phyloP scores from a whole-genome alignment of 768 basidiomycete genomes.

The Naganishia vishniacii region DNA sequence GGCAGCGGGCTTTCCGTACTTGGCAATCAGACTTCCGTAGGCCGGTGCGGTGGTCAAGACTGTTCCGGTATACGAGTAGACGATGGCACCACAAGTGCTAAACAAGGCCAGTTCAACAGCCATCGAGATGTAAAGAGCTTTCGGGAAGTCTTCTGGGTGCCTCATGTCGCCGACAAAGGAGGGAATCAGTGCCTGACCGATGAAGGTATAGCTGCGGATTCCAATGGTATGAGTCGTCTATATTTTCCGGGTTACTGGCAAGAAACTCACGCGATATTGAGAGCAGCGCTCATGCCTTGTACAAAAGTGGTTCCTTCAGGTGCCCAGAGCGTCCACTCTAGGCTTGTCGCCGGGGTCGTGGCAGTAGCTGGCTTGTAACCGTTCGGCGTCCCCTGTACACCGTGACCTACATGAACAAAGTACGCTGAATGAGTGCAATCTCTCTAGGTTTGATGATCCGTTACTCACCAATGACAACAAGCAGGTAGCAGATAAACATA shows the following conservation, averaged over 20 bases:
- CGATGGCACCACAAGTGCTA: conserved; percentile 33
- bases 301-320: conserved; percentile 36
- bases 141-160: conserved; percentile 35
- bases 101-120: conserved; percentile 33
- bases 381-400: conserved; percentile 34
- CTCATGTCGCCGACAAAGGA: conserved; percentile 37
- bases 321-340: conserved; percentile 34
- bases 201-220: conserved; percentile 29
- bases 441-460: too few species aligned
- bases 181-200: conserved; percentile 37
- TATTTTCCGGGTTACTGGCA: not conserved
- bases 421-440: too few species aligned
- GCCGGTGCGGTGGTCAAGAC: conserved; percentile 28
- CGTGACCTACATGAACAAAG: conserved; percentile 19
- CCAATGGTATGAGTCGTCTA: not conserved
- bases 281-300: conserved; percentile 26
- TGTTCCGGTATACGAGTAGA: conserved; percentile 31
- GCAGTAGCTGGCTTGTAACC: conserved; percentile 27
- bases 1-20: conserved; percentile 29
- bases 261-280: conserved; percentile 25
- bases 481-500: conserved; percentile 32
- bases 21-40: conserved; percentile 33
- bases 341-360: conserved; percentile 21
- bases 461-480: conserved; percentile 34
- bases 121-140: conserved; percentile 37